Base-by-base conservation (phyloP, 2,329 filamentous ascomycete species). In the Madurella fahalii region DNA sequence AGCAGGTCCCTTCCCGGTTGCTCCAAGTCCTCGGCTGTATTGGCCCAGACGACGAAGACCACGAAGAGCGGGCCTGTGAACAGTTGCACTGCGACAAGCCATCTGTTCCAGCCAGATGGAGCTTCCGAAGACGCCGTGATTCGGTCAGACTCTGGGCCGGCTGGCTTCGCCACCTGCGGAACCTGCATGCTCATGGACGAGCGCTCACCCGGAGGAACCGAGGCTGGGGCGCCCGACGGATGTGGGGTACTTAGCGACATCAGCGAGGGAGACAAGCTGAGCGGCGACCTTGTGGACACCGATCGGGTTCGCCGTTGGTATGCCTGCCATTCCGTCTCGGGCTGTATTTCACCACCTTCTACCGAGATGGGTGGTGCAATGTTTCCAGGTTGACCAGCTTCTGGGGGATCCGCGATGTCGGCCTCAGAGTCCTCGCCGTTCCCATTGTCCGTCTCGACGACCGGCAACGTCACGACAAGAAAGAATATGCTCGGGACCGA, bases 401-500 rank as follows among this genome's bases (percentile, higher is more conserved):
- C 54, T 4, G 65, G 58, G 37, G 66, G 63, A 20, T 74, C 72
- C 9, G 66, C 55, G 7, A 67, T 47, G 9, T 61, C 65, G 4
- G 72, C 75, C 5, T 71, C 71, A 2, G 75, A 71, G 12, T 83
- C 80, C 8, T 80, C 77, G 15, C 76, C 72, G 15, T 83, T 80
- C 12, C 79, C 77, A 17, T 82, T 78, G 41, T 82, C 80, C 1
- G 82, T 81, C 64, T 97, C 93, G 5, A 96, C 89, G 0, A 99
- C 91, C 0, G 95, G 94, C 4, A 99, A 71, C 0, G 94, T 99
- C 45, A 94, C 84, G 0, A 93, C 93, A 4, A 99, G 77, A 2
- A 97, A 73, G 58, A 99, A 89, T 39, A 99, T 90, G 63, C 88
- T 95, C 1, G 92, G 89, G n/a, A 90, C 86, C 8, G 92, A 92